Base-by-base conservation (phyloP, 371 early-diverging fungal genomes). In the Syncephalastrum monosporum region DNA sequence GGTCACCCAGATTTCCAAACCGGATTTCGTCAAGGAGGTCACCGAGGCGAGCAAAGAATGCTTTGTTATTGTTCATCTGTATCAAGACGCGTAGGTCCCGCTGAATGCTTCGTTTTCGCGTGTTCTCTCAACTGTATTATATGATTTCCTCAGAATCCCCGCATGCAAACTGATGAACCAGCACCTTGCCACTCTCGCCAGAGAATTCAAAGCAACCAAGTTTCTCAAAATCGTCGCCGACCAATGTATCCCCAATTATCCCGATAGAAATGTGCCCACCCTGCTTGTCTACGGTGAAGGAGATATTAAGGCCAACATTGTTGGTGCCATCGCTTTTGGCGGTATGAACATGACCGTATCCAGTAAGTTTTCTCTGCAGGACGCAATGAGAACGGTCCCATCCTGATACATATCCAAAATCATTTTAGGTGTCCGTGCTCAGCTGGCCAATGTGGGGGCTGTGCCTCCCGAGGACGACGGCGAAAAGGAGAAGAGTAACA, bases 241-340 rank as follows among this genome's bases (percentile, higher is more conserved):
- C 57, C 91, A 92, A 60, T 96, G 96, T 77, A 95, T 97, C 64
- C 92, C 87, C 47, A 90, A 92, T 61, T 97, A 94, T 61, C 97
- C 97, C 3, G 96, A 96, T 69, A 74, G 81, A 44, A 96, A 95
- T 68, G 69, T 94, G 44, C 95, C 94, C n/a, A 95, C 98, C 0
- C 69, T 97, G 21, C 65, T 97, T 52, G 77, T 96, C 47, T 97
- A 96, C 69, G 89, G 89, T 19, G 68, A 91, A 8, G 93, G 96
- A 17, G 95, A 96, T 55, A 68, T 95, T 47, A 84, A 81, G 60
- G 77, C 83, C 3, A 94, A 97, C 65, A 67, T 96, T 23, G 91
- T 93, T 1, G 91, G 96, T 15, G 79, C 93, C 45, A 70, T 83
- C 56, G 72, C 75, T 33, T 84, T 93, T 66, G 95, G 94, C 47